These are phyloP conservation scores for Chalciporus piperatus DNA, from an alignment of 768 basidiomycete species.

Conservation along the genomic window DNA sequence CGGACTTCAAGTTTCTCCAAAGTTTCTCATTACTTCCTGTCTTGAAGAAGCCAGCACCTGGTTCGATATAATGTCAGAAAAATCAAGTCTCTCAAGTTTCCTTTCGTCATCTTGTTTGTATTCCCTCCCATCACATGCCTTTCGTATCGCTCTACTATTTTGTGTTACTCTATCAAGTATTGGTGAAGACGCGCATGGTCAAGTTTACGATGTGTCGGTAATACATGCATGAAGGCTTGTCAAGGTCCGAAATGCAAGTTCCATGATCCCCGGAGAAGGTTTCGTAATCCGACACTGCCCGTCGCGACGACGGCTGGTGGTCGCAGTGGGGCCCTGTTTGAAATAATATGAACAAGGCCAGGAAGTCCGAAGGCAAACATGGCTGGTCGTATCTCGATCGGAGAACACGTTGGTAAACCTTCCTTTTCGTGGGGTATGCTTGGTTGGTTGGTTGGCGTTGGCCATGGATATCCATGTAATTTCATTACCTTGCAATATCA, in stretches of 20 bases:
- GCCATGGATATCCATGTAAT: too few relatives aligned
- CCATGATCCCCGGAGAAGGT: conserved; percentile 18
- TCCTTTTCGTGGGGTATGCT: too few relatives aligned
- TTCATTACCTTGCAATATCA: too few relatives aligned
- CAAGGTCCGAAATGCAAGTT: conserved; percentile 22
- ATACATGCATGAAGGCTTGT: conserved; percentile 34
- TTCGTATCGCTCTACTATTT: conserved; percentile 47
- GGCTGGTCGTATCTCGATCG: background rate
- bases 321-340: conserved; percentile 9
- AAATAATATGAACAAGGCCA: conserved; percentile 22
- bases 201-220: conserved; percentile 38
- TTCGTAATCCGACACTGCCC: conserved; percentile 1
- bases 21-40: conserved; percentile 48
- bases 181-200: conserved; percentile 36
- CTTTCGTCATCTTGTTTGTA: conserved; percentile 51
- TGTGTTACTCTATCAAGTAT: conserved; percentile 43
- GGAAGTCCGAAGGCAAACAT: background rate
- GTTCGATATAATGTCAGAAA: conserved; percentile 58
- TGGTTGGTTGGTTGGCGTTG: background rate
- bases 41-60: conserved; percentile 44
- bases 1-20: conserved; percentile 47
- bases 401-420: background rate
- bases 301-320: conserved; percentile 8
- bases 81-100: conserved; percentile 66
- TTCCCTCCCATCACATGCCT: conserved; percentile 26